Evolutionary conservation across 345 rosid species (phyloP), one percentile per base, ranked within the genome.

Genomic region (Tarenaya hassleriana): DNA sequence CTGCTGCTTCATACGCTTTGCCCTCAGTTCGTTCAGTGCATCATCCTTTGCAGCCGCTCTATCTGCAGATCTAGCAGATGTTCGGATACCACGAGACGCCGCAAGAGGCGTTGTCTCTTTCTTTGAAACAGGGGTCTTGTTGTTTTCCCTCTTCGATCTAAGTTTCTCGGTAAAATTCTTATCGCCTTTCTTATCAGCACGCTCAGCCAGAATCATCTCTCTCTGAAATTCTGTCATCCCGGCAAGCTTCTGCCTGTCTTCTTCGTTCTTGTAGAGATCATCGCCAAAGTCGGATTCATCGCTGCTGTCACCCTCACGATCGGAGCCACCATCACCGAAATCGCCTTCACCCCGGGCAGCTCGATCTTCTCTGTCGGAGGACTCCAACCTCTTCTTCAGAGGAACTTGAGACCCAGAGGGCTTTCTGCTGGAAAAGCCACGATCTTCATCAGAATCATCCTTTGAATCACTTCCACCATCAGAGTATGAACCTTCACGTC

Each of bases 361-460:
- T 47, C 77, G 85, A 37, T 77, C 95, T 32, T 88, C 95, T 63
- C 91, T 85, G 41, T 87, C 96, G 7, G 80, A 21, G 9, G 94
- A 71, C 3, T 88, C 99, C 17, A 80, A 47, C 62, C 99, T 78
- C 75, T 94, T 88, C 79, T 88, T 86, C 62, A 94, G 51, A 56
- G 97, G 99, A 7, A 94, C 95, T 72, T 94, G 89, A 61, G 99
- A 74, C 2, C 87, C 95, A 24, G 97, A 85, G 0, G 99, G 95
- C 54, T 88, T 94, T 45, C 92, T 78, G 71, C 73, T 74, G 0
- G 81, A 58, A 63, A 77, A 94, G 14, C 80, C 95, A 32, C 66
- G 83, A 27, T 63, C 86, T 62, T 74, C 85, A 44, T 88, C 97
- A 0, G 97, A 94, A 41, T 88, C 86, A 10, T 83, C 97, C 69